Conservation (phyloP, 116 monocot genomes). For the Phalaenopsis hybrid region DNA sequence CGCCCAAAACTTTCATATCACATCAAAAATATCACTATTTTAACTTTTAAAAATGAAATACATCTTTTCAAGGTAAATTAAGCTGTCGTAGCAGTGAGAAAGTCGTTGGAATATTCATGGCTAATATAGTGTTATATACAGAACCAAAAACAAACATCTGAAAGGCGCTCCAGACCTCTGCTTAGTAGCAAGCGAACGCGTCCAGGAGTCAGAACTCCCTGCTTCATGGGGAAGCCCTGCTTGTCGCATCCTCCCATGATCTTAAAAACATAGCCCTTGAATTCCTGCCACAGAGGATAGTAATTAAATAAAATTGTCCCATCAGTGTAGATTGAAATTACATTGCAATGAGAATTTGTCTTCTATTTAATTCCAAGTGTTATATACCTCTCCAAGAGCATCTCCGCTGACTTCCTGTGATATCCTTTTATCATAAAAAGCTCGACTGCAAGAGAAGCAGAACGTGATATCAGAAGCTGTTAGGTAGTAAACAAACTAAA, state of each 20-base stretch:
- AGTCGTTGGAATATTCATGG: background rate
- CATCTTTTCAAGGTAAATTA: background rate
- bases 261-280: constrained; percentile 32
- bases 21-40: no score
- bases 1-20: no score
- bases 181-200: constrained; percentile 30
- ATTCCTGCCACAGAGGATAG: constrained; percentile 13
- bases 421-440: constrained; percentile 34
- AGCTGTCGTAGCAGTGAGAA: no score
- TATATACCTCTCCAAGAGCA: constrained; percentile 38
- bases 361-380: background rate
- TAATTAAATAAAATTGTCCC: background rate
- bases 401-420: constrained; percentile 63
- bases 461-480: background rate
- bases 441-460: constrained; percentile 10
- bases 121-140: background rate
- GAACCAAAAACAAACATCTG: background rate
- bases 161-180: constrained; percentile 12
- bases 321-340: background rate
- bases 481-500: background rate
- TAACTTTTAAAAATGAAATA: no score
- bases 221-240: constrained; percentile 37
- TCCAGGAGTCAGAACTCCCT: constrained; percentile 35
- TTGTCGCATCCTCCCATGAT: constrained; percentile 38
- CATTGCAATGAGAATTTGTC: background rate